Evolutionary conservation across 139 green algal genomes (phyloP), one percentile per base, ranked within the genome.

Genomic region (Chlorella sp.): DNA sequence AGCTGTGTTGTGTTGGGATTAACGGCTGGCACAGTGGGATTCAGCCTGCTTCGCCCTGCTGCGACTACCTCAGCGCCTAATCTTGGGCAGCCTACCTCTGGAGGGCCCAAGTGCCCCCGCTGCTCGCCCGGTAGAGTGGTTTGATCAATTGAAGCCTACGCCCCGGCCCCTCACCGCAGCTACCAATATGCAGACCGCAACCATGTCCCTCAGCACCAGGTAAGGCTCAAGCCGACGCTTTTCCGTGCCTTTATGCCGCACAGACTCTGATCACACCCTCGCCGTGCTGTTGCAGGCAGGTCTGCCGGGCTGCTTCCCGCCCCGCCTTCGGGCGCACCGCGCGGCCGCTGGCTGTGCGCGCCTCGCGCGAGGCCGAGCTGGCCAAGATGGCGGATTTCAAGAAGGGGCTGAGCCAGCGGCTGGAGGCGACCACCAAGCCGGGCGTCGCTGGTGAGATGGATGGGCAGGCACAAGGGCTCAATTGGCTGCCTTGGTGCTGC

Each of bases 331-430:
- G 9, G 75, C 75, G 75, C 75, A 53, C 75, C n/a, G 9, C 75
- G 15, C 75, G 75, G 36, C 26, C 83, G 2, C 48, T 53, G 28
- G 26, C 73, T 0, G 84, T 81, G 64, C 84, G 84, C 16, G 34
- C 73, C 2, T 93, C 86, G 1, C 92, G 76, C 11, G 91, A 95
- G 36, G 89, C 88, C 15, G 92, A 94, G 34, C 53, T 95, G 11
- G 84, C 79, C 26, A 80, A 90, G 69, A 91, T 95, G 92, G 37
- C 91, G 30, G 85, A 87, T 32, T 92, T 89, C 86, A 92, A 89
- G 79, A 36, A 71, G n/a, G 84, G 86, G 26, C 30, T 95, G 71
- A 75, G 84, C n/a, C 36, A 83, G 28, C 78, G 91, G 42, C 68
- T 94, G 9, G 91, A 92, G 53, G 40, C 64, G 37, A 14, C 68